These are phyloP conservation scores for Cladosporium sp. DNA, from an alignment of 2,329 filamentous ascomycete genomes.

Conservation along the genomic window DNA sequence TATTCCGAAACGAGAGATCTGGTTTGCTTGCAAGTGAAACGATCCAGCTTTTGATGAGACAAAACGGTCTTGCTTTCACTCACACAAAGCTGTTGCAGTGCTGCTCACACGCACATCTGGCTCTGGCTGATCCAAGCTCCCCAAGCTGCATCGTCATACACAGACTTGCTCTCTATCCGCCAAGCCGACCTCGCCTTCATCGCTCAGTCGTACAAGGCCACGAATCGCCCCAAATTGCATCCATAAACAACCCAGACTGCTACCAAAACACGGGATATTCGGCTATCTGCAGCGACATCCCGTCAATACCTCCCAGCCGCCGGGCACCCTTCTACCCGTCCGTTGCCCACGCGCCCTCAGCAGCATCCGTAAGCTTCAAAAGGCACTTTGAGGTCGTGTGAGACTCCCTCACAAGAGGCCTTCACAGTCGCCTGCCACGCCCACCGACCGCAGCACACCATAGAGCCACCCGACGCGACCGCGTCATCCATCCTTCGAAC, in stretches of 20 bases:
- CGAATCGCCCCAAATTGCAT: neutral
- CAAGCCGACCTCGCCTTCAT: conserved; percentile 1
- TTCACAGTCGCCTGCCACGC: conserved; percentile 2
- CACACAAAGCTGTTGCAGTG: no score
- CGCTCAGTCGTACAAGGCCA: conserved; percentile 4
- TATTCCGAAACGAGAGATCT: no score
- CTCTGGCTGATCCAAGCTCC: conserved; percentile 12
- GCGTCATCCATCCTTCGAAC: neutral
- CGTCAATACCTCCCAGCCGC: conserved; percentile 1
- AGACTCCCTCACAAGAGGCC: conserved; percentile 13
- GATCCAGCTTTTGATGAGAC: no score
- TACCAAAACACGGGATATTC: neutral
- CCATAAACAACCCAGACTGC: conserved; percentile 2
- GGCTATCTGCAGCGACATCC: neutral
- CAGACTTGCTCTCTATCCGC: neutral
- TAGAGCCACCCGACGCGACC: conserved; percentile 1
- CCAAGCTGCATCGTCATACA: conserved; percentile 3
- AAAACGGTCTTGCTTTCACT: no score
- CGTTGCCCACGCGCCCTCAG: neutral
- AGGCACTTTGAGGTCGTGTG: conserved; percentile 7
- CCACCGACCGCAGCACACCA: conserved; percentile 21
- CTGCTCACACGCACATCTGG: no score
- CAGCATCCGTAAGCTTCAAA: conserved; percentile 6
- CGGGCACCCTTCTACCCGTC: conserved; percentile 1
- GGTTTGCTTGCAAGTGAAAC: no score